Conservation (phyloP, 164 flowering plant species). For the Sedum album region DNA sequence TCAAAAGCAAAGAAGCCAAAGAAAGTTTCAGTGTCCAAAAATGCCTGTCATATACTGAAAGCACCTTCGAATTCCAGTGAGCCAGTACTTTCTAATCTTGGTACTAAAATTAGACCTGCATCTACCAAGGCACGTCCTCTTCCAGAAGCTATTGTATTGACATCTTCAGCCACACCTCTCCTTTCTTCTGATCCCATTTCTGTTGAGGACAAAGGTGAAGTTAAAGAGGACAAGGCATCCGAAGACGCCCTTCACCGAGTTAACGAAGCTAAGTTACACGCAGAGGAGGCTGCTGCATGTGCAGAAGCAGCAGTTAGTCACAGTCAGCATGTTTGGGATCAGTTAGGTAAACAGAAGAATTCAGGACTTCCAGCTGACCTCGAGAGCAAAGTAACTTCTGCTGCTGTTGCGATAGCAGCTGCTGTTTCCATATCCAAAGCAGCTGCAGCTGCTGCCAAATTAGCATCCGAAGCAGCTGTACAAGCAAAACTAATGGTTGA, state of each 20-base stretch:
- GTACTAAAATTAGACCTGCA: conserved; percentile 19
- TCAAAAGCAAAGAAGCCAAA: neutral
- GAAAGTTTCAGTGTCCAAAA: conserved; percentile 31
- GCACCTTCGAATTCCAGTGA: neutral
- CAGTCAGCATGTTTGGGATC: conserved; percentile 62
- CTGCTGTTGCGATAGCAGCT: conserved; percentile 80
- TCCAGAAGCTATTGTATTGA: neutral
- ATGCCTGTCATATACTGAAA: conserved; percentile 17
- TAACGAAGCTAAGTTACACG: conserved; percentile 66
- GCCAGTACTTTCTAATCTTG: neutral
- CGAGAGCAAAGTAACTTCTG: conserved; percentile 64
- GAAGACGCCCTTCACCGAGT: conserved; percentile 47
- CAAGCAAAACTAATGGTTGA: conserved; percentile 91
- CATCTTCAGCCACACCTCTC: conserved; percentile 17
- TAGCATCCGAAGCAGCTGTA: conserved; percentile 86
- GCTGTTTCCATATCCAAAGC: conserved; percentile 96
- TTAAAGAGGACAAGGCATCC: conserved; percentile 26
- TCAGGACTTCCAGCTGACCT: conserved; percentile 43
- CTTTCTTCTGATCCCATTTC: conserved; percentile 19
- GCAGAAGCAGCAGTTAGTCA: conserved; percentile 66
- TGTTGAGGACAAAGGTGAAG: conserved; percentile 17
- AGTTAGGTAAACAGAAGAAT: conserved; percentile 47
- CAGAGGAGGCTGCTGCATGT: conserved; percentile 66
- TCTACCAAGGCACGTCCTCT: conserved; percentile 30
- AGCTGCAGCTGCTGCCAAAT: conserved; percentile 93